phyloP scores from a whole-genome alignment of 768 basidiomycete genomes.

The Leccinum subgranulosum region DNA sequence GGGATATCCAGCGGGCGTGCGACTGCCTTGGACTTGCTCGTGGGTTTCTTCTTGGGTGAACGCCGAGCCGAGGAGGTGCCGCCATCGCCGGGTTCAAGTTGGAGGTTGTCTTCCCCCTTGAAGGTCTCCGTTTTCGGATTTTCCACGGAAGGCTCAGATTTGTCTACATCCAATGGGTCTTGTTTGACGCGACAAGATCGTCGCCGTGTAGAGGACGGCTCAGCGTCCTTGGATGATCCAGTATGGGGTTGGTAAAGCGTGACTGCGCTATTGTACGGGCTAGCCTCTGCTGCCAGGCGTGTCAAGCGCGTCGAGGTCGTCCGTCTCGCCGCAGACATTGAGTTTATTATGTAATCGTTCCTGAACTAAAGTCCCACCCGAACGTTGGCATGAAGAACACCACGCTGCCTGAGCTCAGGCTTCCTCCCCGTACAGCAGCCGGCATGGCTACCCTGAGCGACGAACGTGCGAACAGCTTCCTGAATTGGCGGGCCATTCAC shows the following conservation, averaged over 20 bases:
- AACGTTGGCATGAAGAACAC: too few species aligned
- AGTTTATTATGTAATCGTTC: not conserved
- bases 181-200: slow-evolving; percentile 33
- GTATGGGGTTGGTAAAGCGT: slow-evolving; percentile 34
- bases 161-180: slow-evolving; percentile 8
- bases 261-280: slow-evolving; percentile 43
- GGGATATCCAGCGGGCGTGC: slow-evolving; percentile 52
- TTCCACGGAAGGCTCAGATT: not conserved
- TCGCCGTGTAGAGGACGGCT: slow-evolving; percentile 13
- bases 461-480: too few species aligned
- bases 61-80: not conserved
- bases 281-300: slow-evolving; percentile 37
- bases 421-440: too few species aligned
- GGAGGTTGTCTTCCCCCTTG: not conserved
- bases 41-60: slow-evolving; percentile 26
- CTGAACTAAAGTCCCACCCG: too few species aligned
- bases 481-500: too few species aligned
- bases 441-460: too few species aligned
- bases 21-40: slow-evolving; percentile 57
- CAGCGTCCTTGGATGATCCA: not conserved
- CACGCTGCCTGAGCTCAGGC: too few species aligned
- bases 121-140: not conserved
- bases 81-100: not conserved
- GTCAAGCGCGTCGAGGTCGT: slow-evolving; percentile 30
- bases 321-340: slow-evolving; percentile 25